Conservation (phyloP, 2,329 filamentous ascomycete species). For the Epichloe gansuensis region DNA sequence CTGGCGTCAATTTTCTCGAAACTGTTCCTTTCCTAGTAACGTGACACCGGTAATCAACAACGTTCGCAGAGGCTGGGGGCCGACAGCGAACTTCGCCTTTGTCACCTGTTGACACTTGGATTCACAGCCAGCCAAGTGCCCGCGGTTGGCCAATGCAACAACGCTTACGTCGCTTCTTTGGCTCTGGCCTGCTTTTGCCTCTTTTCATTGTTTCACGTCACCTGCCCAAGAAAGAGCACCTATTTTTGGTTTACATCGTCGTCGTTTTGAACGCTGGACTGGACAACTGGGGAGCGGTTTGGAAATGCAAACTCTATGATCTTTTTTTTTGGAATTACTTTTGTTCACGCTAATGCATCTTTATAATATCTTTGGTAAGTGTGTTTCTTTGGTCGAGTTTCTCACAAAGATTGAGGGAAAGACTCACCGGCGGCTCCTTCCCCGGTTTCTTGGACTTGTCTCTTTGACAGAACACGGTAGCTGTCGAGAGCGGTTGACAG, state of each 20-base stretch:
- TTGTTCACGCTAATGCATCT: neutral
- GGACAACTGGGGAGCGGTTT: neutral
- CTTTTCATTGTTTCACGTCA: neutral
- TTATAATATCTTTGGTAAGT: neutral
- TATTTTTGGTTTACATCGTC: neutral
- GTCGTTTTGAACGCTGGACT: neutral
- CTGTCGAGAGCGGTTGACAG: neutral
- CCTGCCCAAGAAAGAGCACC: neutral
- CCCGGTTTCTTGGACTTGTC: neutral
- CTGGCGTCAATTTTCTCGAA: neutral
- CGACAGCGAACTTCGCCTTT: neutral
- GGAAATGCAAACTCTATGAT: neutral
- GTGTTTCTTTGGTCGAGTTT: too few species aligned
- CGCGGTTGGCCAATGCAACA: neutral
- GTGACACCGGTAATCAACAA: too few species aligned
- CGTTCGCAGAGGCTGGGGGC: neutral
- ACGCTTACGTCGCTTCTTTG: neutral
- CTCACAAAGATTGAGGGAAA: neutral
- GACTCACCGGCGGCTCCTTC: conserved; percentile 2
- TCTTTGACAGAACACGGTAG: neutral
- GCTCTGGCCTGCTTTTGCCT: neutral
- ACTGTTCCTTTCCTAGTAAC: neutral
- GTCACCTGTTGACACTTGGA: conserved; percentile 2
- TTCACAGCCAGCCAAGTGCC: neutral
- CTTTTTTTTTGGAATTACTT: neutral